phyloP scores from a whole-genome alignment of 2,329 filamentous ascomycete species.

The Sporothrix curviconia region DNA sequence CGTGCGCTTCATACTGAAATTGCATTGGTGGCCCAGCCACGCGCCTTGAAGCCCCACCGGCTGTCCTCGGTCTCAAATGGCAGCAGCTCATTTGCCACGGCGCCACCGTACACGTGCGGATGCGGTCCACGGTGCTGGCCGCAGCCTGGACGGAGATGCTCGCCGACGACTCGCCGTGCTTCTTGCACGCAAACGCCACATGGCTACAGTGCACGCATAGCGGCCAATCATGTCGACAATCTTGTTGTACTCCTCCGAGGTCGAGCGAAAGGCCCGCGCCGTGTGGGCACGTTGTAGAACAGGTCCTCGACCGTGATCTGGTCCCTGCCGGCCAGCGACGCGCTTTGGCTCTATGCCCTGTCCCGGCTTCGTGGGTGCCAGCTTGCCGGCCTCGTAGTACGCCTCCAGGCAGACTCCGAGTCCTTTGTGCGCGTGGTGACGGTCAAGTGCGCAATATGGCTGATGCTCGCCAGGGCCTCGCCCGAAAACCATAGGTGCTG shows the following conservation, averaged over 20 bases:
- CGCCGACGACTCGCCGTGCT: slow-evolving; percentile 79
- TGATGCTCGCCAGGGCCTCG: slow-evolving; percentile 94
- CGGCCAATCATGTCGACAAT: slow-evolving; percentile 91
- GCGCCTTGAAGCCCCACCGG: slow-evolving; percentile 76
- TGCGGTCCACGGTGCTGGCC: slow-evolving; percentile 70
- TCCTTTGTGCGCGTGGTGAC: slow-evolving; percentile 91
- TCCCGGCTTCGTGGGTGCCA: slow-evolving; percentile 78
- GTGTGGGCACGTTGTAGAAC: slow-evolving; percentile 91
- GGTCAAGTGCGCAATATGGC: slow-evolving; percentile 91
- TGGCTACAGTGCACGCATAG: slow-evolving; percentile 87
- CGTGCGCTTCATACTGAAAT: slow-evolving; percentile 88
- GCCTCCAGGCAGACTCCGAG: slow-evolving; percentile 87
- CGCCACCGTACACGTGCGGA: slow-evolving; percentile 84
- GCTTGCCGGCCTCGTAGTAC: slow-evolving; percentile 74
- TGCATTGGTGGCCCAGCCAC: slow-evolving; percentile 86
- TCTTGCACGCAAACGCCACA: slow-evolving; percentile 96
- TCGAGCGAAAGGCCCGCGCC: slow-evolving; percentile 82
- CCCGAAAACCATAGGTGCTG: slow-evolving; percentile 97
- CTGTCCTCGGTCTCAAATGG: slow-evolving; percentile 65
- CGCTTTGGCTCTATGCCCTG: slow-evolving; percentile 81
- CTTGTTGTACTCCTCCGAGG: slow-evolving; percentile 94
- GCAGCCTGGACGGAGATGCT: slow-evolving; percentile 72
- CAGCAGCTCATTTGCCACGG: slow-evolving; percentile 82
- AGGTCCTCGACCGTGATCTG: slow-evolving; percentile 95
- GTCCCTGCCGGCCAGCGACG: slow-evolving; percentile 73